Conservation (phyloP, 2,329 filamentous ascomycete species). For the Sporothrix curviconia region DNA sequence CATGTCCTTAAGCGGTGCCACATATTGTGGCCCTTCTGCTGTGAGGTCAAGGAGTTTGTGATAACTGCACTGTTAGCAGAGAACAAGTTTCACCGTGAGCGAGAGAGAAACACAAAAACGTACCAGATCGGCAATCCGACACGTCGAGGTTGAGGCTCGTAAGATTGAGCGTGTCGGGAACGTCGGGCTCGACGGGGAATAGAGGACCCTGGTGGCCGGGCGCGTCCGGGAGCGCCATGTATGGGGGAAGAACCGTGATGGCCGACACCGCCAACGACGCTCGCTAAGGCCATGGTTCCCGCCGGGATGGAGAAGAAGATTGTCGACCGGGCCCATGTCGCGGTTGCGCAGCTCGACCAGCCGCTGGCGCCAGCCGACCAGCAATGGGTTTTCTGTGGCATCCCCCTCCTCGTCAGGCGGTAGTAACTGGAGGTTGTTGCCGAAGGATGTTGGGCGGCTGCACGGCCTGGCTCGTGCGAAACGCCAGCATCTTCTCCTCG, state of each 20-base stretch:
- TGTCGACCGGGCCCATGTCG: not conserved
- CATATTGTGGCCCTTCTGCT: not conserved
- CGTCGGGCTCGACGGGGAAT: not conserved
- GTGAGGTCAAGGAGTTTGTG: not conserved
- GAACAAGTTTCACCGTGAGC: not conserved
- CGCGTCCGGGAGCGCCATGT: not conserved
- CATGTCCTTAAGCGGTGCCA: not conserved
- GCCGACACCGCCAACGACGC: not conserved
- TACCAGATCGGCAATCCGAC: not conserved
- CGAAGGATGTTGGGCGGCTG: not conserved
- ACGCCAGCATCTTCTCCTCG: not conserved
- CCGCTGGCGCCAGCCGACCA: slow-evolving; percentile 2
- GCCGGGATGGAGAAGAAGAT: not conserved
- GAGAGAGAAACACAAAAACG: not conserved
- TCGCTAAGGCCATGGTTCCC: not conserved
- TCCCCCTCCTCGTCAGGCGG: too few species aligned
- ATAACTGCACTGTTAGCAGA: not conserved
- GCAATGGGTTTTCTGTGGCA: slow-evolving; percentile 5
- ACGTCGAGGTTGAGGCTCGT: slow-evolving; percentile 1
- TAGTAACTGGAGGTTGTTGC: too few species aligned
- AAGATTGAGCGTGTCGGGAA: not conserved
- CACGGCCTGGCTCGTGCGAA: not conserved
- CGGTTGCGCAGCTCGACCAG: slow-evolving; percentile 1
- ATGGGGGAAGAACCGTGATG: not conserved
- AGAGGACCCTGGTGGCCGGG: not conserved